A percentile compares a stretch with the other conserved stretches of the same genome.
These are phyloP conservation scores for Nymphaea thermarum DNA, from an alignment of 164 flowering plant species.

Conservation along the genomic window DNA sequence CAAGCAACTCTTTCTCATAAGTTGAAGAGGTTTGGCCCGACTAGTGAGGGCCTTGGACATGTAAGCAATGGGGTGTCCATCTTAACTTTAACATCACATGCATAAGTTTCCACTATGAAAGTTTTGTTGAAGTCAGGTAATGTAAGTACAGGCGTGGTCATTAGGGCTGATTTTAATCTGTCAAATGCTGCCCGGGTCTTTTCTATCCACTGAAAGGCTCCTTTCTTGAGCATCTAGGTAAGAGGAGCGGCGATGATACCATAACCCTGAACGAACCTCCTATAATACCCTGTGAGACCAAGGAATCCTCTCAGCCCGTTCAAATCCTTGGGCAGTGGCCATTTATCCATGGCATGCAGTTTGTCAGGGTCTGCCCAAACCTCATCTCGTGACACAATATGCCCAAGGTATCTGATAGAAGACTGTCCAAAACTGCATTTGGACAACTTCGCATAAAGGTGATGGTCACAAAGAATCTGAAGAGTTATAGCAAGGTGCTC, in stretches of 20 bases:
- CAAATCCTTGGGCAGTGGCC: slow-evolving; percentile 1
- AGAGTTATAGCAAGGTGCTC: not conserved
- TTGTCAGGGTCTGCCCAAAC: not conserved
- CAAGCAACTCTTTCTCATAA: not conserved
- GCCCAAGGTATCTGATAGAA: not conserved
- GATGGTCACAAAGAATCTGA: not conserved
- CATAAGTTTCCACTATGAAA: not conserved
- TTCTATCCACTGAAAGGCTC: not conserved
- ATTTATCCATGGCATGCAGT: not conserved
- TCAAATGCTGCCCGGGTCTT: not conserved
- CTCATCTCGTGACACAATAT: not conserved
- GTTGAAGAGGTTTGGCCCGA: not conserved
- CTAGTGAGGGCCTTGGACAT: not conserved
- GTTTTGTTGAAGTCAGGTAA: not conserved
- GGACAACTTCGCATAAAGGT: not conserved
- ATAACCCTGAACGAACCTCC: not conserved
- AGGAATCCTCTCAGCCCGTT: not conserved
- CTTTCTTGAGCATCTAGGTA: not conserved
- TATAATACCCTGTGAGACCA: not conserved
- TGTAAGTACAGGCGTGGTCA: not conserved
- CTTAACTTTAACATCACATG: not conserved
- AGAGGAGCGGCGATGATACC: not conserved
- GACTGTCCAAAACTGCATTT: not conserved
- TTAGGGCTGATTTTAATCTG: not conserved
- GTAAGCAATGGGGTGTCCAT: not conserved